phyloP scores from a whole-genome alignment of 805 yeast genomes.

The Blastobotrys mokoenaii region DNA sequence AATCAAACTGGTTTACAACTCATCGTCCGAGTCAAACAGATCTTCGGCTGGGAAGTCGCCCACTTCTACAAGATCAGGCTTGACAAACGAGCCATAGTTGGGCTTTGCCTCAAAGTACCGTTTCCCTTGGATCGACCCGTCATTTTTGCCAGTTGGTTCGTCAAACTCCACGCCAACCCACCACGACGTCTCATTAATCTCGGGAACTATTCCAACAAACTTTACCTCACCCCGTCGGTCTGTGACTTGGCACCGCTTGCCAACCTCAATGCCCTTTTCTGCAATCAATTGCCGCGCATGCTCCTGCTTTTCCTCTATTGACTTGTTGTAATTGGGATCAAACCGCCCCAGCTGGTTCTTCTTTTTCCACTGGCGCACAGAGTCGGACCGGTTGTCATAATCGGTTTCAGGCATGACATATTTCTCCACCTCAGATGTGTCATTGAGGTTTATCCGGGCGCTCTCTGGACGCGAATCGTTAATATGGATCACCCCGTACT shows the following conservation, averaged over 20 bases:
- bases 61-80: constrained; percentile 57
- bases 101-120: constrained; percentile 47
- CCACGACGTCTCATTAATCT: constrained; percentile 38
- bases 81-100: constrained; percentile 71
- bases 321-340: constrained; percentile 39
- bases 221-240: constrained; percentile 60
- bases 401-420: constrained; percentile 49
- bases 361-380: constrained; percentile 74
- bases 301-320: constrained; percentile 13
- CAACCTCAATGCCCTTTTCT: constrained; percentile 12
- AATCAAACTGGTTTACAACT: too few relatives aligned
- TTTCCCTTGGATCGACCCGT: constrained; percentile 61
- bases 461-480: constrained; percentile 27
- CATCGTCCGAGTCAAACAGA: constrained; percentile 41
- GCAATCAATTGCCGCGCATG: constrained; percentile 10
- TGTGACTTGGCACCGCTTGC: constrained; percentile 29
- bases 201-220: constrained; percentile 61
- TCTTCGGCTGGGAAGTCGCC: constrained; percentile 57
- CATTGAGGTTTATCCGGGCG: constrained; percentile 25
- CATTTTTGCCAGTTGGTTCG: constrained; percentile 79
- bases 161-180: constrained; percentile 89
- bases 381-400: constrained; percentile 49
- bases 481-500: constrained; percentile 44
- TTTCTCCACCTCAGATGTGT: constrained; percentile 30
- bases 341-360: constrained; percentile 63